Percentiles rank a stretch among this genome's conserved stretches.
Evolutionary conservation across 371 early-diverging fungal species (phyloP).

Genomic region (Rhizopus sp.): DNA sequence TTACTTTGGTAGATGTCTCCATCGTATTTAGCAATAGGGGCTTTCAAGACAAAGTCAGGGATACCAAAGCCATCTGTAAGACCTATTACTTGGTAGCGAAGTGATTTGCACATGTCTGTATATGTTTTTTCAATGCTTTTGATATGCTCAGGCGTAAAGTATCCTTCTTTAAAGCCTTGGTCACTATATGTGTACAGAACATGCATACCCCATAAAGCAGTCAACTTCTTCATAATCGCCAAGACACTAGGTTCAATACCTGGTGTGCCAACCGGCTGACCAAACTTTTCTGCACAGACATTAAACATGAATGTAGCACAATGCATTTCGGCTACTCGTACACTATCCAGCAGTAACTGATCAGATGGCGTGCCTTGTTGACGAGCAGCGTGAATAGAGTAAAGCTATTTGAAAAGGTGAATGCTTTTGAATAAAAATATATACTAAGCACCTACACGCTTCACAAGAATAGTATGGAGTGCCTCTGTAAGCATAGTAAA

Average conservation of each 20-base stretch:
- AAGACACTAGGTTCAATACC: slow-evolving; percentile 21
- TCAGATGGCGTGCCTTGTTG: slow-evolving; percentile 23
- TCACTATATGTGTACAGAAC: slow-evolving; percentile 47
- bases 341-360: slow-evolving; percentile 38
- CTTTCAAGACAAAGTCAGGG: slow-evolving; percentile 69
- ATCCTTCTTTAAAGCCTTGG: slow-evolving; percentile 56
- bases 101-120: slow-evolving; percentile 41
- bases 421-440: not conserved
- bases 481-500: slow-evolving; percentile 33
- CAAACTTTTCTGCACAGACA: slow-evolving; percentile 32
- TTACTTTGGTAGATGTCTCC: slow-evolving; percentile 64
- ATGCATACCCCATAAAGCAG: slow-evolving; percentile 42
- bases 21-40: slow-evolving; percentile 66
- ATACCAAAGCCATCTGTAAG: slow-evolving; percentile 63
- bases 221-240: slow-evolving; percentile 36
- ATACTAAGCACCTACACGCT: slow-evolving; percentile 28
- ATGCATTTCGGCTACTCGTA: slow-evolving; percentile 39
- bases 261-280: slow-evolving; percentile 30
- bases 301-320: slow-evolving; percentile 37
- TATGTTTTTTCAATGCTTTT: slow-evolving; percentile 39
- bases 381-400: slow-evolving; percentile 28
- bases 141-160: slow-evolving; percentile 48
- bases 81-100: slow-evolving; percentile 63
- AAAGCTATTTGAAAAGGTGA: slow-evolving; percentile 19
- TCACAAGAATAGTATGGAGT: slow-evolving; percentile 33